Base-by-base conservation (phyloP, 2,329 filamentous ascomycete species). In the Penicillium vulpinum region DNA sequence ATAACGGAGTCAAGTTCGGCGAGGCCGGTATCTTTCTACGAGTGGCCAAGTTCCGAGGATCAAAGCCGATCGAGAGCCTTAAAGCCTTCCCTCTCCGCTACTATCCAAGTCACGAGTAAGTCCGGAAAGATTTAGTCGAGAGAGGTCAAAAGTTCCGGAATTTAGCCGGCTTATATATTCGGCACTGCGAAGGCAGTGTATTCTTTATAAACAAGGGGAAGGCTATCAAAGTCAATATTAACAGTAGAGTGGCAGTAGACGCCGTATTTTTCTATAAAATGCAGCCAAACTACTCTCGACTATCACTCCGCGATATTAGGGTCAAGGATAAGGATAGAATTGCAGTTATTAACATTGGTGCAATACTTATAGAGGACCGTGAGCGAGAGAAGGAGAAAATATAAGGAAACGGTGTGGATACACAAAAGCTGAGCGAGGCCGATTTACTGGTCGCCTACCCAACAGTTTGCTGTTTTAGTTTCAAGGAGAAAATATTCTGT, bases 181-280 rank as follows among this genome's bases (percentile, higher is more conserved):
- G 49, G 51, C 58, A 73, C 46, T 76, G 64, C 59, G 62, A 67
- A 56, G 69, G 72, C 39, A 69, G 54, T 35, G 68, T 64, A 39
- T 76, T 75, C 57, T 64, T 70, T 50, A 69, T 72, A 44, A 58
- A 69, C 13, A 67, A 70, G 54, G 62, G 60, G 11, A 61, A 64
- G 52, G 8, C 44, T 29, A 36, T 64, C 35, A 58, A 54, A 60
- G n/a, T 65, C 28, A 67, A 62, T 8, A 64, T 68, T 31, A 54
- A 67, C 39, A 64, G 61, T 51, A 56, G 51, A 54, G 62, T 67
- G 7, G 58, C 26, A 51, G 55, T 69, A 10, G 62, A 67, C 46
- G 51, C 60, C 13, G 53, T 43, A 48, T 68, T 67, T 56, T 67
- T 67, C 50, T 26, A 56, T 55, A 22, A 68, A 59, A 68, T 67